Evolutionary conservation across 768 basidiomycete species (phyloP).

Genomic region (Boletus vermiculosoides): DNA sequence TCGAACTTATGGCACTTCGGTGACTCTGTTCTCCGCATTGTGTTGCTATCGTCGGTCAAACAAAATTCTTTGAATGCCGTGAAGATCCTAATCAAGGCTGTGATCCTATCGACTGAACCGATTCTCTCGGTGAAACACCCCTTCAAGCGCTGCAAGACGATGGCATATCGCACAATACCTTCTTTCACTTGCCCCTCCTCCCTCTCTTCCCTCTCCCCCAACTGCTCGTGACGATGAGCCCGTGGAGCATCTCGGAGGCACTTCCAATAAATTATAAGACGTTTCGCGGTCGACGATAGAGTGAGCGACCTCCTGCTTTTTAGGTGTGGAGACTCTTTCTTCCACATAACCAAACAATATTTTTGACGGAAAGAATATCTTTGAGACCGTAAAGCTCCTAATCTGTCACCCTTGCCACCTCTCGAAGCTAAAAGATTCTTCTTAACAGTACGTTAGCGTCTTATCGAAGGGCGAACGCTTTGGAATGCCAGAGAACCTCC

Average conservation of each 20-base stretch:
- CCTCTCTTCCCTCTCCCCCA: not conserved
- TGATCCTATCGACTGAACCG: not conserved
- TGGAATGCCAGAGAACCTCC: not conserved
- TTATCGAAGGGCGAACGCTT: not conserved
- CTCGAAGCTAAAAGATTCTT: not conserved
- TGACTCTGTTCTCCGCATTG: not conserved
- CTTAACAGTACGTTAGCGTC: not conserved
- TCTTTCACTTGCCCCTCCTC: not conserved
- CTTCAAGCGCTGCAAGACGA: not conserved
- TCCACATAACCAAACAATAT: not conserved
- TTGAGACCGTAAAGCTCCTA: not conserved
- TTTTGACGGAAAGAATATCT: not conserved
- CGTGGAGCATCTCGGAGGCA: not conserved
- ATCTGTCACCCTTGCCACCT: not conserved
- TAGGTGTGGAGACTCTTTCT: not conserved
- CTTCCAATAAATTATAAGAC: too few relatives aligned
- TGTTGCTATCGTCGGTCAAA: not conserved
- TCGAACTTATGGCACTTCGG: not conserved
- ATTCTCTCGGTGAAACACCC: not conserved
- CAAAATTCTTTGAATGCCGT: not conserved
- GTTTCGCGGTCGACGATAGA: not conserved
- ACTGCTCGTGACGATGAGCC: not conserved
- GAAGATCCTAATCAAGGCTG: not conserved
- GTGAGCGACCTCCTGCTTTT: not conserved
- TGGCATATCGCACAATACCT: not conserved